Evolutionary conservation across 495 filamentous ascomycete genomes (phyloP).

Genomic region (Aspergillus panamensis): DNA sequence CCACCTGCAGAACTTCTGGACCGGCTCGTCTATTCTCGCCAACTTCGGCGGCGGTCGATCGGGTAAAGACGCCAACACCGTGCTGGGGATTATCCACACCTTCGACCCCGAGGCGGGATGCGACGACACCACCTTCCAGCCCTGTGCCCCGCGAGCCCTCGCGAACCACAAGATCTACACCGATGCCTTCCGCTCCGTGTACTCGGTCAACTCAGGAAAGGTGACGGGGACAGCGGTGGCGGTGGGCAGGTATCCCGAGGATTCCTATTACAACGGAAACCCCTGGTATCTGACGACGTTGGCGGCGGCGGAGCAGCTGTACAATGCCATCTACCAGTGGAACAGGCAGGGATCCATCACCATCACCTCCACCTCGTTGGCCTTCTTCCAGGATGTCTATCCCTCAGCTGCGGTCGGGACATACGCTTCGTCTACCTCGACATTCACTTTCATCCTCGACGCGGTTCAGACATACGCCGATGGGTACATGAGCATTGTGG

Average conservation of each 20-base stretch:
- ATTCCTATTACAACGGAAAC: conserved; percentile 65
- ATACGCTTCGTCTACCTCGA: conserved; percentile 40
- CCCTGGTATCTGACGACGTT: conserved; percentile 64
- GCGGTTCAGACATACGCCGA: conserved; percentile 61
- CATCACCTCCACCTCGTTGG: conserved; percentile 51
- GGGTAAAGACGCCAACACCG: conserved; percentile 61
- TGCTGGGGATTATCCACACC: conserved; percentile 60
- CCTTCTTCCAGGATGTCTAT: conserved; percentile 56
- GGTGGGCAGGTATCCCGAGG: conserved; percentile 67
- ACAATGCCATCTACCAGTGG: conserved; percentile 61
- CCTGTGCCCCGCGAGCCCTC: conserved; percentile 58
- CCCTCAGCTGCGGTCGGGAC: conserved; percentile 46
- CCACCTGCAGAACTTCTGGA: conserved; percentile 65
- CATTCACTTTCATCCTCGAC: conserved; percentile 48
- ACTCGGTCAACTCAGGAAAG: conserved; percentile 53
- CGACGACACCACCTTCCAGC: conserved; percentile 52
- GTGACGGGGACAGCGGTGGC: conserved; percentile 47
- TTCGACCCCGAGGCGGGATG: conserved; percentile 58
- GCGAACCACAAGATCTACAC: conserved; percentile 62
- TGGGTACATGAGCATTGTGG: conserved; percentile 54
- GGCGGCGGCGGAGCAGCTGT: conserved; percentile 62
- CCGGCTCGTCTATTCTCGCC: conserved; percentile 51
- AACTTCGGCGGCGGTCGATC: conserved; percentile 51
- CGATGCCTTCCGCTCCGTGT: conserved; percentile 59
- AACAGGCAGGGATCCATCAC: conserved; percentile 48